phyloP scores from a whole-genome alignment of 1,284 basidiomycete genomes.

The Sporisorium graminicola region DNA sequence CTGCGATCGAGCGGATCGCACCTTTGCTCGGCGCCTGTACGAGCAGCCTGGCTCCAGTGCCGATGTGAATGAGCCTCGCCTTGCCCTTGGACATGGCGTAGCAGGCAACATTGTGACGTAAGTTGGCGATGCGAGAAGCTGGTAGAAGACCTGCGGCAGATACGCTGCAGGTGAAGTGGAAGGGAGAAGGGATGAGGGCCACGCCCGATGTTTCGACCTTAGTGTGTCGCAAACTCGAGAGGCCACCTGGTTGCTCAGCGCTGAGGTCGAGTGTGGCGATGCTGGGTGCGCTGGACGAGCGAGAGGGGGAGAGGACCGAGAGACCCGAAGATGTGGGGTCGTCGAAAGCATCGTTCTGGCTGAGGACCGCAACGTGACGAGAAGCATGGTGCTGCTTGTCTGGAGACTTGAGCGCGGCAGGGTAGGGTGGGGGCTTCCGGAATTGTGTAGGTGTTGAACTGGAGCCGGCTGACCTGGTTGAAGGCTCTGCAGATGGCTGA shows the following conservation, averaged over 20 bases:
- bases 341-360: conserved; percentile 31
- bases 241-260: conserved; percentile 40
- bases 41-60: conserved; percentile 29
- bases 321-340: conserved; percentile 39
- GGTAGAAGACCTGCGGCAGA: conserved; percentile 19
- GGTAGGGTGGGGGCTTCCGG: conserved; percentile 22
- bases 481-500: not conserved
- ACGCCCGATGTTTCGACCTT: conserved; percentile 41
- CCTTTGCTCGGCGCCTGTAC: conserved; percentile 25
- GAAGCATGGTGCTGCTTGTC: conserved; percentile 33
- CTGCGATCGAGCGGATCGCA: conserved; percentile 23
- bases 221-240: conserved; percentile 31
- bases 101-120: conserved; percentile 25
- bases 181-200: conserved; percentile 39
- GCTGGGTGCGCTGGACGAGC: conserved; percentile 31
- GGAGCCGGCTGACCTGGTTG: not conserved
- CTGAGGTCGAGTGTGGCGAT: conserved; percentile 37
- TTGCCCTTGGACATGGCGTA: conserved; percentile 52
- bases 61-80: conserved; percentile 38
- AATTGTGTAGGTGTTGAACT: not conserved
- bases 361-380: conserved; percentile 20
- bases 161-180: conserved; percentile 27
- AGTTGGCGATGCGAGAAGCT: conserved; percentile 27
- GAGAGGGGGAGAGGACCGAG: conserved; percentile 37
- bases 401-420: conserved; percentile 12